Conservation (phyloP, 2,329 filamentous ascomycete genomes). For the Ophiostoma sp. region DNA sequence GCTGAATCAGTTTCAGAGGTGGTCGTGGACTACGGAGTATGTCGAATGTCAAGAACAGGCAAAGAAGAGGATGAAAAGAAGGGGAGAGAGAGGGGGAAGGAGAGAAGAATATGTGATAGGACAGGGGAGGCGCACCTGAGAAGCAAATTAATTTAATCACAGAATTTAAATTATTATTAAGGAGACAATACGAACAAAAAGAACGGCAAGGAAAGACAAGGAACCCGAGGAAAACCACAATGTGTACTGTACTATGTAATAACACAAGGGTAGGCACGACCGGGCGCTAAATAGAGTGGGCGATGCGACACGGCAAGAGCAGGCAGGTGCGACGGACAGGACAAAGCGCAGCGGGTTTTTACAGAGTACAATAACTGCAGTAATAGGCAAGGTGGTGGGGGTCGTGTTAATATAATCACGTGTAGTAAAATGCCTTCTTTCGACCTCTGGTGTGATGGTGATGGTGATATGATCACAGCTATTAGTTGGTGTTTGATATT, state of each 20-base stretch:
- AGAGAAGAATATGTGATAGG: not conserved
- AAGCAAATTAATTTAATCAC: not conserved
- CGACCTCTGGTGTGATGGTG: not conserved
- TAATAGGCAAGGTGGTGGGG: not conserved
- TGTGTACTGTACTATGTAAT: not conserved
- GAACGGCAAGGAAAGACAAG: not conserved
- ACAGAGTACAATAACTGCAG: too few species aligned
- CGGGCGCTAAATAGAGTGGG: not conserved
- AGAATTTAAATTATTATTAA: not conserved
- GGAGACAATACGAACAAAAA: not conserved
- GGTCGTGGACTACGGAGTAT: not conserved
- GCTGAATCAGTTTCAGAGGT: not conserved
- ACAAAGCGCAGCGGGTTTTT: not conserved
- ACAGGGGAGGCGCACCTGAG: not conserved
- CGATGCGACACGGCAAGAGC: not conserved
- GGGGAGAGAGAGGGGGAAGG: not conserved
- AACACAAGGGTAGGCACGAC: not conserved
- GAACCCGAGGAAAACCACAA: not conserved
- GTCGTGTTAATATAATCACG: not conserved
- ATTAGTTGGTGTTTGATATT: not conserved
- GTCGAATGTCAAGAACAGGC: not conserved
- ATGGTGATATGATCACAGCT: not conserved
- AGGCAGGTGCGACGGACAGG: slow-evolving; percentile 5
- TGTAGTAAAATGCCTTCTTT: not conserved
- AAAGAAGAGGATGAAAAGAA: not conserved